Evolutionary conservation across 352 stramenopile species (phyloP), one percentile per base, ranked within the genome.

Genomic region (Phytophthora foliorum): DNA sequence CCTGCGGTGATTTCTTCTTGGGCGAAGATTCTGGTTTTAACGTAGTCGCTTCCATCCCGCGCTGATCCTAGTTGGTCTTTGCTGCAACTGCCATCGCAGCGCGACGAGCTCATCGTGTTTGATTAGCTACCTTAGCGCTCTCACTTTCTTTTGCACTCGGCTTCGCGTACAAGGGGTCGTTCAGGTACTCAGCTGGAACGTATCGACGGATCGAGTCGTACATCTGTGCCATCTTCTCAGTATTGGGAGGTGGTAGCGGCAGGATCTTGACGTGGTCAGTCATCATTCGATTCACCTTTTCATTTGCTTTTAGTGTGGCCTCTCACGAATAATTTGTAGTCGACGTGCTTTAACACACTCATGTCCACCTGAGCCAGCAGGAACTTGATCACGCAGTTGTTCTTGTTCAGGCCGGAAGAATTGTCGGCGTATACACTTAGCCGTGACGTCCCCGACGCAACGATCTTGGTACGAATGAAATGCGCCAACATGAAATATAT

Each of bases 261-360:
- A n/a, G n/a, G n/a, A n/a, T n/a, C n/a, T n/a, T n/a, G n/a, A n/a
- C n/a, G n/a, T n/a, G n/a, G n/a, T n/a, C n/a, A n/a, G n/a, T n/a
- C n/a, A n/a, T n/a, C n/a, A n/a, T n/a, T n/a, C n/a, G n/a, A n/a
- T n/a, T n/a, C n/a, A n/a, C n/a, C n/a, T n/a, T n/a, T n/a, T n/a
- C n/a, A n/a, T n/a, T n/a, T n/a, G n/a, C n/a, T 70, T 14, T 71
- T 75, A 1, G 55, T 75, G 16, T 44, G 38, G 4, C 38, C 38
- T 7, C 21, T 44, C 13, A 75, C 50, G 8, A 75, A 67, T n/a
- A 71, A 67, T 27, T 64, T 70, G 31, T 67, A 62, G 34, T 63
- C 32, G 2, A 71, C 56, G 6, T 29, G 19, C 22, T 69, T 39
- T 22, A 65, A 36, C 13, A 25, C 19, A 1, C 32, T 60, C 48